phyloP scores from a whole-genome alignment of 805 yeast genomes.

The Metschnikowia aberdeeniae region DNA sequence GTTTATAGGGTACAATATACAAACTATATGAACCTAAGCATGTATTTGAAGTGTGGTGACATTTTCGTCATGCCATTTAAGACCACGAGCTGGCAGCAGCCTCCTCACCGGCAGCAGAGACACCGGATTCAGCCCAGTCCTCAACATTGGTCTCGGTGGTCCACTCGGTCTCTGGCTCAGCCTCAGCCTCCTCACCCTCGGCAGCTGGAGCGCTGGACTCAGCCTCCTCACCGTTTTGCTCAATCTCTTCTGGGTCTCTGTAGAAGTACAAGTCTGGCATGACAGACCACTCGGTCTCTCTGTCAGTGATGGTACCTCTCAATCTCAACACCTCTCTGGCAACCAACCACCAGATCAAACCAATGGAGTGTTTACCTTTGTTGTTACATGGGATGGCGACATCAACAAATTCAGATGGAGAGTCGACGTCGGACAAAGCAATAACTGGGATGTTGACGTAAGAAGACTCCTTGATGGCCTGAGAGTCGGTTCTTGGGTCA shows the following conservation, averaged over 20 bases:
- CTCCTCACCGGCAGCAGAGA: conserved; percentile 64
- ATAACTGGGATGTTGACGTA: conserved; percentile 99
- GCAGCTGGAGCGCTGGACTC: conserved; percentile 44
- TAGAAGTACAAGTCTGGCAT: conserved; percentile 99
- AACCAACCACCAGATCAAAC: conserved; percentile 99
- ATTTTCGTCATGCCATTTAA: conserved; percentile 17
- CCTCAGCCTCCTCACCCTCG: conserved; percentile 61
- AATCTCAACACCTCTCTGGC: conserved; percentile 99
- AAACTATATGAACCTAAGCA: conserved; percentile 18
- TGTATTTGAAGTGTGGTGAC: conserved; percentile 14
- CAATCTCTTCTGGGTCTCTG: conserved; percentile 99
- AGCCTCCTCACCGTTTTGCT: conserved; percentile 59
- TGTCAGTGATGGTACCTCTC: conserved; percentile 95
- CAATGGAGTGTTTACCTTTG: conserved; percentile 99
- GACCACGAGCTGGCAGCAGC: conserved; percentile 58
- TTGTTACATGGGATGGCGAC: conserved; percentile 99
- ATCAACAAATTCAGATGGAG: conserved; percentile 96
- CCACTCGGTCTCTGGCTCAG: conserved; percentile 55
- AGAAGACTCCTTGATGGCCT: conserved; percentile 99
- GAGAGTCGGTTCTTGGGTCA: conserved; percentile 99
- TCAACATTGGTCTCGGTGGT: conserved; percentile 55
- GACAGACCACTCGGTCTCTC: conserved; percentile 96
- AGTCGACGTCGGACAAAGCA: conserved; percentile 97
- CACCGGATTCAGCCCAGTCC: conserved; percentile 62
- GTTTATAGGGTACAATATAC: conserved; percentile 22